Base-by-base conservation (phyloP, 1,284 basidiomycete genomes). In the Sporisorium exsertum region DNA sequence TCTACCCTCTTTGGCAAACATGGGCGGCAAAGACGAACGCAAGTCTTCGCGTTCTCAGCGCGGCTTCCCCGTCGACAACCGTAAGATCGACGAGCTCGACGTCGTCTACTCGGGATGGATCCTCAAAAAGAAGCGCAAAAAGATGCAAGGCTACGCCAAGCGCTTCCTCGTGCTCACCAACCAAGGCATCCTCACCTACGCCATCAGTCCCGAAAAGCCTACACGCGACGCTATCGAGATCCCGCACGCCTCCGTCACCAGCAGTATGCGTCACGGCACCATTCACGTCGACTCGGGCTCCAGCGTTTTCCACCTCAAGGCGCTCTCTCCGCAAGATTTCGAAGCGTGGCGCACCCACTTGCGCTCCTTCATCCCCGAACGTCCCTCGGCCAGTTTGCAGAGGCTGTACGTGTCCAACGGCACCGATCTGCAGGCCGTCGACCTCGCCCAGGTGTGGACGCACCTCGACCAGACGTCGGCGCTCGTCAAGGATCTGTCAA, bases 71-170 rank as follows among this genome's bases (percentile, higher is more conserved):
- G 62, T 69, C 15, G 59, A 59, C 49, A 72, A 66, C 18, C 66
- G 65, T 37, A 64, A 58, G 46, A 75, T 81, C 47, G 62, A 74
- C 22, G 67, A 77, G 33, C 72, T 80, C 24, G 71, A 79, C 16
- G 66, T 83, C 35, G 63, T 84, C 33, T 73, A 76, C 45, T 77
- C 79, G 9, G 83, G 83, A 64, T 85, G 82, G 82, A 83, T 85
- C 24, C 72, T 85, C 51, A 85, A 85, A 61, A 85, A 84, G 78
- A 85, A 85, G 78, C 76, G 83, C 55, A 85, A 85, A 74, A 85
- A 83, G 69, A 84, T 85, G 79, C 83, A 85, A 53, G 83, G 83
- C 18, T 85, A 85, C 37, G 84, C 84, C 57, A 84, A 83, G 63
- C 79, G 84, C 40, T 85, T 75, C 71, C 81, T 85, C 29, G 69